Percentiles rank a stretch among this genome's conserved stretches.
Conservation (phyloP, 2,329 filamentous ascomycete species). For the Tolypocladium album region DNA sequence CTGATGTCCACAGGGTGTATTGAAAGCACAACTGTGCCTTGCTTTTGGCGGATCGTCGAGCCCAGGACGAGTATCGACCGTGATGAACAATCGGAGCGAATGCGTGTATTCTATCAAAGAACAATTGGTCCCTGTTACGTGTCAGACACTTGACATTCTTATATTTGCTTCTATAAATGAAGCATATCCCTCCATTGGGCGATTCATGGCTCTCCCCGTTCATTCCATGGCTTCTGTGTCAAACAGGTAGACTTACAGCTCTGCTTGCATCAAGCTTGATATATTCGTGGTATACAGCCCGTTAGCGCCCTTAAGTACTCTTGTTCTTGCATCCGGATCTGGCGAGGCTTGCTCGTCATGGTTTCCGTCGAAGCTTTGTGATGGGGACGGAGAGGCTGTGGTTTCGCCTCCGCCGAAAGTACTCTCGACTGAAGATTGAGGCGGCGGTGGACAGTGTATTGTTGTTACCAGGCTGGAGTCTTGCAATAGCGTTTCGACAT, state of each 20-base stretch:
- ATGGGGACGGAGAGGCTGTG: neutral
- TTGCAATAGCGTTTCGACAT: neutral
- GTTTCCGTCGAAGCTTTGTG: neutral
- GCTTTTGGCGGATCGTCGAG: neutral
- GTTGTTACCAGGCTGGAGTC: neutral
- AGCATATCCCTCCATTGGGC: neutral
- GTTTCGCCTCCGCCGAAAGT: neutral
- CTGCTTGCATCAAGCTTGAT: slow-evolving; percentile 3
- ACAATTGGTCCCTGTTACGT: slow-evolving; percentile 7
- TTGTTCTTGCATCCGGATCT: neutral
- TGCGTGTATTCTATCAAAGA: slow-evolving; percentile 9
- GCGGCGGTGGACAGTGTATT: neutral
- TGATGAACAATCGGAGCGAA: slow-evolving; percentile 9
- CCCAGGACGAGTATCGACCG: slow-evolving; percentile 6
- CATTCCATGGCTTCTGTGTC: neutral
- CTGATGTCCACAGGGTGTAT: slow-evolving; percentile 24
- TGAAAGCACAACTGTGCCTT: slow-evolving; percentile 14
- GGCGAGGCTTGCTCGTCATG: neutral
- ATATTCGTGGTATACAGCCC: neutral
- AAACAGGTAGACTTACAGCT: slow-evolving; percentile 2
- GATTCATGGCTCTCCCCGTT: neutral
- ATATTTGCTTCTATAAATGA: neutral
- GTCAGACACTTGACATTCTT: neutral
- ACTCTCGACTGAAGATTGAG: neutral
- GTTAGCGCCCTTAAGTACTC: neutral